Conservation (phyloP, 805 yeast genomes). For the Saturnispora silvae region DNA sequence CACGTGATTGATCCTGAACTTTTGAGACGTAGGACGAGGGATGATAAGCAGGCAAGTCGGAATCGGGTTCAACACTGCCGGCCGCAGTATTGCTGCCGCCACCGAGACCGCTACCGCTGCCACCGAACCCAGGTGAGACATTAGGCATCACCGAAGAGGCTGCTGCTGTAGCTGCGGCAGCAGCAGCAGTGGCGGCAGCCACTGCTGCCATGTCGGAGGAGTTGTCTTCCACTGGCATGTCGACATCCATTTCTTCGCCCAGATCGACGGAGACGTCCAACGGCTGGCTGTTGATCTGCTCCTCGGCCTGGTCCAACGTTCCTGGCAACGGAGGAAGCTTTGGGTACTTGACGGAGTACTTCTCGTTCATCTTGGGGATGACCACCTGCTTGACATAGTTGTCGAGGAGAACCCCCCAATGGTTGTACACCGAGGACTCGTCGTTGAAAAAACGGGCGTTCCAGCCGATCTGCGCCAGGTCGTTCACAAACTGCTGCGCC, state of each 20-base stretch:
- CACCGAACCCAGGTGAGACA: too few species aligned
- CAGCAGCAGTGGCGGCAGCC: neutral
- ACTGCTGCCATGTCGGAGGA: neutral
- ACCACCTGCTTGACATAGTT: conserved; percentile 35
- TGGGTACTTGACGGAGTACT: conserved; percentile 38
- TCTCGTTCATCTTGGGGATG: conserved; percentile 35
- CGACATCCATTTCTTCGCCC: neutral
- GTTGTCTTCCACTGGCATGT: neutral
- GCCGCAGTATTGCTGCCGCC: conserved; percentile 9
- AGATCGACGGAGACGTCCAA: too few species aligned
- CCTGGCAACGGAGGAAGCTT: conserved; percentile 61
- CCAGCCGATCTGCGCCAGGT: conserved; percentile 79
- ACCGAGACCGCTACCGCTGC: too few species aligned
- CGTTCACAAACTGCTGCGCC: conserved; percentile 63
- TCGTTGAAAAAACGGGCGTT: conserved; percentile 81
- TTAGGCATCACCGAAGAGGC: too few species aligned
- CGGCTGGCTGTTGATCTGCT: neutral
- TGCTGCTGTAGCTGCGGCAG: neutral
- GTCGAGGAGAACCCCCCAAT: conserved; percentile 55
- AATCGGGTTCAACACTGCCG: conserved; percentile 9
- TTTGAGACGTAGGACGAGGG: conserved; percentile 21
- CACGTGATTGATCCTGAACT: conserved; percentile 19
- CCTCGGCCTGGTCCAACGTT: conserved; percentile 6
- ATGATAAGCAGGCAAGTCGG: conserved; percentile 16
- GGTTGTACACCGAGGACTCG: conserved; percentile 54